A percentile compares a stretch with the other conserved stretches of the same genome.
These are phyloP conservation scores for Penicillium sp. DNA, from an alignment of 2,329 filamentous ascomycete species.

Conservation along the genomic window DNA sequence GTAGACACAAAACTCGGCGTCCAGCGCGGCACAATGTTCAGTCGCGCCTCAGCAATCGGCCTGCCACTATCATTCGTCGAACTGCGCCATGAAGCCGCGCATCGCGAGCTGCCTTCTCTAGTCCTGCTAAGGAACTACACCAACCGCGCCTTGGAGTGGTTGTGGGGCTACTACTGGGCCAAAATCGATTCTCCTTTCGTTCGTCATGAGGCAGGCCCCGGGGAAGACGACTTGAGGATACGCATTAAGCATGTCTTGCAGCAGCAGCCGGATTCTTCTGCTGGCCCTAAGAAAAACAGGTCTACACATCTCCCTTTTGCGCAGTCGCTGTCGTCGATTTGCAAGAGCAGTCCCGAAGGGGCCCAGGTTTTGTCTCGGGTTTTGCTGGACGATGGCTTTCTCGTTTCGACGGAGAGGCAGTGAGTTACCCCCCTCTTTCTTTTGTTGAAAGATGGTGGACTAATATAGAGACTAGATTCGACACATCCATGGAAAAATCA, in stretches of 20 bases:
- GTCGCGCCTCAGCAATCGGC: slow-evolving; percentile 38
- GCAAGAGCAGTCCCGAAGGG: slow-evolving; percentile 20
- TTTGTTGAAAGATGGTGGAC: not conserved
- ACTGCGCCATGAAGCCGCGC: slow-evolving; percentile 82
- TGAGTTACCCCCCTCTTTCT: slow-evolving; percentile 19
- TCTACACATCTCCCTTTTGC: slow-evolving; percentile 21
- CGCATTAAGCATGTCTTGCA: not conserved
- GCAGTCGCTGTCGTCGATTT: slow-evolving; percentile 26
- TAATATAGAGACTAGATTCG: slow-evolving; percentile 22
- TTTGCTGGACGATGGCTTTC: slow-evolving; percentile 24
- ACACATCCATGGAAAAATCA: slow-evolving; percentile 20
- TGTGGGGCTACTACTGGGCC: slow-evolving; percentile 85
- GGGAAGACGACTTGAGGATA: not conserved
- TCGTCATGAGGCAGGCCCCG: not conserved
- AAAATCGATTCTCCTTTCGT: slow-evolving; percentile 36
- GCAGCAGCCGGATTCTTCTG: not conserved
- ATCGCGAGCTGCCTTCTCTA: slow-evolving; percentile 78
- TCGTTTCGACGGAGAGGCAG: slow-evolving; percentile 26
- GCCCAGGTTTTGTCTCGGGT: slow-evolving; percentile 20
- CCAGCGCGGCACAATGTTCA: slow-evolving; percentile 38
- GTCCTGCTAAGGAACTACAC: slow-evolving; percentile 67
- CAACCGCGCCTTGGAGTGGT: slow-evolving; percentile 70
- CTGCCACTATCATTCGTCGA: slow-evolving; percentile 72
- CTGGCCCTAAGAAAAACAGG: slow-evolving; percentile 28
- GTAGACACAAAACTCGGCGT: slow-evolving; percentile 42